These are phyloP conservation scores for Xanthoconium separans DNA, from an alignment of 1,284 basidiomycete genomes.

Conservation along the genomic window DNA sequence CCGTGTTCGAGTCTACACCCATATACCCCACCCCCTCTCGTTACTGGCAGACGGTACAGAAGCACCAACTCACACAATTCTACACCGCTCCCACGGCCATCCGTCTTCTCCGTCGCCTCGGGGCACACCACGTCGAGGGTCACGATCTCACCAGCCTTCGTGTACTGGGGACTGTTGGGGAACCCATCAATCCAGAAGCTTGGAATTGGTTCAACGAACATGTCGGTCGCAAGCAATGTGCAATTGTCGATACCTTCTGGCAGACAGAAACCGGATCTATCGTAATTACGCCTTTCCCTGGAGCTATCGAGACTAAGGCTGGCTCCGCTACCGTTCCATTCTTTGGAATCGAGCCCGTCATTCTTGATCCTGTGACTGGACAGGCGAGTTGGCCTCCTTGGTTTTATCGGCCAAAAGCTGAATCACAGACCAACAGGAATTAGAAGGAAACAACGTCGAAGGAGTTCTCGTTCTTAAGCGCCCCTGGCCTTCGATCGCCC, in stretches of 20 bases:
- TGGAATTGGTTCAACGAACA: slow-evolving; percentile 99
- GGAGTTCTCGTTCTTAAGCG: slow-evolving; percentile 86
- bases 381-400: slow-evolving; percentile 35
- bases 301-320: slow-evolving; percentile 94
- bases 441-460: slow-evolving; percentile 84
- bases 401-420: not conserved
- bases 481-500: slow-evolving; percentile 97
- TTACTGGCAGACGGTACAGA: slow-evolving; percentile 96
- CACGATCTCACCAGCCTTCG: slow-evolving; percentile 86
- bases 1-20: slow-evolving; percentile 96
- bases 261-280: slow-evolving; percentile 99
- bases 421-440: slow-evolving; percentile 41
- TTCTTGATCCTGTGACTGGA: slow-evolving; percentile 84
- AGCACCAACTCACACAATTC: slow-evolving; percentile 93
- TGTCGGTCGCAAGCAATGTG: slow-evolving; percentile 87
- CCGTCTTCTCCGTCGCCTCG: slow-evolving; percentile 86
- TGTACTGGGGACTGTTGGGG: slow-evolving; percentile 91
- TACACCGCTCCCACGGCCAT: slow-evolving; percentile 95
- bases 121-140: slow-evolving; percentile 82
- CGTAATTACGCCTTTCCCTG: slow-evolving; percentile 93
- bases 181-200: slow-evolving; percentile 99
- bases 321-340: slow-evolving; percentile 97
- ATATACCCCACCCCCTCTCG: slow-evolving; percentile 95
- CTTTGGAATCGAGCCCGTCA: slow-evolving; percentile 91
- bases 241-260: slow-evolving; percentile 96